These are phyloP conservation scores for grape (Vitis vinifera) DNA, from an alignment of 164 flowering plant species.

Conservation along the genomic window ASM3070453v1 NC_081822.1:30113501-30114000, in stretches of 20 bases:
- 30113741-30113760: not conserved
- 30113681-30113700: too few species aligned
- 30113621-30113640: not conserved
- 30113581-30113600: too few species aligned
- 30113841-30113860: conserved; percentile 42
- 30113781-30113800: not conserved
- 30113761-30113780: not conserved
- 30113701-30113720: too few species aligned
- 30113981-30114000: not conserved
- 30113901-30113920: conserved; percentile 43
- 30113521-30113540: too few species aligned
- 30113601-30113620: not conserved
- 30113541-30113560: too few species aligned
- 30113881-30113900: conserved; percentile 42
- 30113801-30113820: not conserved
- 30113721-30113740: too few species aligned
- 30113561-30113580: too few species aligned
- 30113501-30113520: too few species aligned
- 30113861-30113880: conserved; percentile 73
- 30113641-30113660: not conserved
- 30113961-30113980: conserved; percentile 20
- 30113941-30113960: conserved; percentile 61
- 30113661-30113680: too few species aligned
- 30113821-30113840: conserved; percentile 44
- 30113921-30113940: conserved; percentile 71